Evolutionary conservation across 2,329 filamentous ascomycete species (phyloP).

Genomic region (Mariannaea sp.): DNA sequence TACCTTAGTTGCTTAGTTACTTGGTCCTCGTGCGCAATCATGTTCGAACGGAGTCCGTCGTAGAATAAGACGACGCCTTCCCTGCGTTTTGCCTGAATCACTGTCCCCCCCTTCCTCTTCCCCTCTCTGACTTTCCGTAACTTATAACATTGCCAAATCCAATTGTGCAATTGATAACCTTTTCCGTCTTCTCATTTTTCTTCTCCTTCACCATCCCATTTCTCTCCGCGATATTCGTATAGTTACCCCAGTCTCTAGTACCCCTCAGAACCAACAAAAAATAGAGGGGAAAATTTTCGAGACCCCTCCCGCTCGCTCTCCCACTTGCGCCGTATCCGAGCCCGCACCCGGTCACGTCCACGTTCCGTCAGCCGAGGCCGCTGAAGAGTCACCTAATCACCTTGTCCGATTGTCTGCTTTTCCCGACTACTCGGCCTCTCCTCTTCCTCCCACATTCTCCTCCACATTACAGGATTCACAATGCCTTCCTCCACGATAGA

Average conservation of each 20-base stretch:
- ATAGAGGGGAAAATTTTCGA: background rate
- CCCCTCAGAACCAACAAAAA: background rate
- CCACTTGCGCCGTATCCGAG: constrained; percentile 14
- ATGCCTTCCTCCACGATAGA: constrained; percentile 60
- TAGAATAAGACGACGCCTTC: background rate
- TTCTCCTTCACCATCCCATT: constrained; percentile 11
- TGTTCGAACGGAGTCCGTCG: too few species aligned
- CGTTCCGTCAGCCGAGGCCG: constrained; percentile 15
- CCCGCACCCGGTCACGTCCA: constrained; percentile 13
- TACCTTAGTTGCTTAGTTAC: too few species aligned
- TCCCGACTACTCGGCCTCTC: background rate
- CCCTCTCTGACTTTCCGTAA: background rate
- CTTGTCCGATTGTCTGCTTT: background rate
- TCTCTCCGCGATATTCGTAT: too few species aligned
- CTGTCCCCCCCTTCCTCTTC: background rate
- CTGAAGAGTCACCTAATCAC: constrained; percentile 9
- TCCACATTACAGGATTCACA: constrained; percentile 17
- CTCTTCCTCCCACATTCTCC: background rate
- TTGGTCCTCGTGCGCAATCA: too few species aligned
- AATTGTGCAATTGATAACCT: too few species aligned
- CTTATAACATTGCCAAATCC: background rate
- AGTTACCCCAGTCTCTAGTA: constrained; percentile 13
- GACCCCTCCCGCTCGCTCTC: constrained; percentile 12
- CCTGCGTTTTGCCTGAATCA: background rate
- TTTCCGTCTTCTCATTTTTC: constrained; percentile 2